Percentiles rank a stretch among this genome's conserved stretches.
These are phyloP conservation scores for Irpex rosettiformis DNA, from an alignment of 1,284 basidiomycete genomes.

Conservation along the genomic window DNA sequence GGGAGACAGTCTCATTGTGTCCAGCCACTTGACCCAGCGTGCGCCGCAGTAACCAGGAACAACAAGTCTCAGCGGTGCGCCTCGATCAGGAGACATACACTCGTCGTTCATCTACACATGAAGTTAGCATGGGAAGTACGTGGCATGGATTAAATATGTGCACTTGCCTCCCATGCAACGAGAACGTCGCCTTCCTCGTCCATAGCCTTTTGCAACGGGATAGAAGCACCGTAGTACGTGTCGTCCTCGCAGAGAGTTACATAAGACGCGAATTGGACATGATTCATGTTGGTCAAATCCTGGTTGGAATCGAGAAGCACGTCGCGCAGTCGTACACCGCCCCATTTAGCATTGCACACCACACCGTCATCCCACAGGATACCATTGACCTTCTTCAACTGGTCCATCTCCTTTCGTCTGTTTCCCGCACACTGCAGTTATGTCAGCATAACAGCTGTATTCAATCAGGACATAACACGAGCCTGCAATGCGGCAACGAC, in stretches of 20 bases:
- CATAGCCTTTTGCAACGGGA: slow-evolving; percentile 49
- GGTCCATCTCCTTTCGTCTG: slow-evolving; percentile 62
- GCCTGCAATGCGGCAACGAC: slow-evolving; percentile 60
- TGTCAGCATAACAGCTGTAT: neutral
- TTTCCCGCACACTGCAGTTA: slow-evolving; percentile 60
- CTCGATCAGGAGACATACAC: slow-evolving; percentile 57
- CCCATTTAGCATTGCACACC: slow-evolving; percentile 61
- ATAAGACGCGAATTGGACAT: slow-evolving; percentile 62
- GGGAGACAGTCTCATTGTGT: slow-evolving; percentile 49
- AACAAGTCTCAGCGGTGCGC: slow-evolving; percentile 66
- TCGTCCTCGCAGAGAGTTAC: slow-evolving; percentile 61
- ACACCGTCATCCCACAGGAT: slow-evolving; percentile 62
- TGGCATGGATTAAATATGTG: neutral
- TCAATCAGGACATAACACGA: neutral
- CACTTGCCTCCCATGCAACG: slow-evolving; percentile 57
- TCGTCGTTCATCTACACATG: slow-evolving; percentile 60
- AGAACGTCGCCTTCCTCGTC: slow-evolving; percentile 46
- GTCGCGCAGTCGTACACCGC: slow-evolving; percentile 52
- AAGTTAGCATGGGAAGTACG: neutral
- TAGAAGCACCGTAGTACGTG: slow-evolving; percentile 56
- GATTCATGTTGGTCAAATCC: slow-evolving; percentile 30
- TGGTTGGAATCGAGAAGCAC: slow-evolving; percentile 46
- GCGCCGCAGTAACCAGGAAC: slow-evolving; percentile 71
- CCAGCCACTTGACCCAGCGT: slow-evolving; percentile 79
- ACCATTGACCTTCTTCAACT: slow-evolving; percentile 40